A percentile compares a stretch with the other conserved stretches of the same genome.
Evolutionary conservation across 2,329 filamentous ascomycete genomes (phyloP).

Genomic region (Dothistroma pini): DNA sequence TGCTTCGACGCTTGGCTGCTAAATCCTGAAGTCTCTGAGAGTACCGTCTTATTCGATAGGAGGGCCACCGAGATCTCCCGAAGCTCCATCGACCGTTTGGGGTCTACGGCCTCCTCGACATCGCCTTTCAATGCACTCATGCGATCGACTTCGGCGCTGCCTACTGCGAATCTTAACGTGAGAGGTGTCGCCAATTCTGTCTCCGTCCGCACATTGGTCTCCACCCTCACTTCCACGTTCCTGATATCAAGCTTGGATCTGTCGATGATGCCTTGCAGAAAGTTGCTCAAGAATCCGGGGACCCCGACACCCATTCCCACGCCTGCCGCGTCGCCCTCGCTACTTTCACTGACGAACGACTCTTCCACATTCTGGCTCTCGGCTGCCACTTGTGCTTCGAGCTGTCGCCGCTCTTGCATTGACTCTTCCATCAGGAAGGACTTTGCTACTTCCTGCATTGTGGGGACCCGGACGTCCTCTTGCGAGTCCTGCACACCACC

Average conservation of each 20-base stretch:
- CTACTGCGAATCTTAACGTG: constrained; percentile 63
- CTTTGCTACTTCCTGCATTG: constrained; percentile 68
- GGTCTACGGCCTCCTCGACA: background rate
- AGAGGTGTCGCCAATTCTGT: constrained; percentile 39
- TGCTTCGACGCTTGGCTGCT: background rate
- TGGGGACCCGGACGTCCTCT: constrained; percentile 52
- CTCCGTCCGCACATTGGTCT: constrained; percentile 48
- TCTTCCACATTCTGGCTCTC: constrained; percentile 55
- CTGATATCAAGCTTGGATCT: constrained; percentile 64
- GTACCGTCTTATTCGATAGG: constrained; percentile 24
- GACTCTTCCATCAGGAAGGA: constrained; percentile 75
- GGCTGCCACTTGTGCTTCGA: constrained; percentile 65
- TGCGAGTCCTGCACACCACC: constrained; percentile 29
- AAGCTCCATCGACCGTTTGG: constrained; percentile 18
- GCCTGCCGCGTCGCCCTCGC: constrained; percentile 60
- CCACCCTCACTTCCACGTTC: constrained; percentile 63
- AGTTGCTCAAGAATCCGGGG: constrained; percentile 66
- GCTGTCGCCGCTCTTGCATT: constrained; percentile 59
- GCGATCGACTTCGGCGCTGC: constrained; percentile 64
- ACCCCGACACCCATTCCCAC: constrained; percentile 67
- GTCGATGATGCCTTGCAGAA: constrained; percentile 71
- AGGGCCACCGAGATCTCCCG: constrained; percentile 28
- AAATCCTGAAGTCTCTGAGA: constrained; percentile 19
- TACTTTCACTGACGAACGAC: constrained; percentile 53
- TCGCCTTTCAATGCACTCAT: constrained; percentile 36